phyloP scores from a whole-genome alignment of 1,284 basidiomycete genomes.

The Irpex sp. region DNA sequence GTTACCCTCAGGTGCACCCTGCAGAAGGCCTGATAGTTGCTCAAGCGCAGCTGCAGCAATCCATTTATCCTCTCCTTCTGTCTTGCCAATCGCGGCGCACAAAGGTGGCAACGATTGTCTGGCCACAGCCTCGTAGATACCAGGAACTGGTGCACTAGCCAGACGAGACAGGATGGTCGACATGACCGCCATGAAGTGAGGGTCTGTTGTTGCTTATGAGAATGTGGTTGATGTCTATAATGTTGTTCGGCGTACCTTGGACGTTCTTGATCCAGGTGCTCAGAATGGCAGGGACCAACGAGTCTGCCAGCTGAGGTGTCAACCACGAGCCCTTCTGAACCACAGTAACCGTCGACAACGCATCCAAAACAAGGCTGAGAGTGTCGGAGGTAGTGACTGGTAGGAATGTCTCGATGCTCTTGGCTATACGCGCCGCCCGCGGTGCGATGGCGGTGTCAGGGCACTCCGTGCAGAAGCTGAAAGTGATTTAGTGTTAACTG shows the following conservation, averaged over 20 bases:
- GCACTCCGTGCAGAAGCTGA: conserved; percentile 66
- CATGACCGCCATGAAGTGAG: conserved; percentile 84
- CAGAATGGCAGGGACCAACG: conserved; percentile 63
- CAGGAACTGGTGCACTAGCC: conserved; percentile 52
- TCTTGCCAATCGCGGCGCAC: conserved; percentile 57
- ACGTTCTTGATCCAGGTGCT: conserved; percentile 74
- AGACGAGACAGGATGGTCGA: conserved; percentile 79
- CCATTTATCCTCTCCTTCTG: conserved; percentile 65
- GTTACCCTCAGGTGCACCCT: conserved; percentile 59
- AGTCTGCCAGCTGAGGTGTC: conserved; percentile 57
- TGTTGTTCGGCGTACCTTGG: conserved; percentile 59
- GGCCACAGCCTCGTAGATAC: conserved; percentile 71
- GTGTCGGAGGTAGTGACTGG: conserved; percentile 82
- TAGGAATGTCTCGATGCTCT: conserved; percentile 83
- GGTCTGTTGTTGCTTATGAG: conserved; percentile 51
- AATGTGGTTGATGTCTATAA: not conserved
- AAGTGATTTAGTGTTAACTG: conserved; percentile 7
- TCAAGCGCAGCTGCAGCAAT: conserved; percentile 79
- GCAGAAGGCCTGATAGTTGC: conserved; percentile 67
- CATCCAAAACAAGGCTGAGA: conserved; percentile 87
- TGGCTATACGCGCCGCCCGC: conserved; percentile 75
- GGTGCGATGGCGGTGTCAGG: conserved; percentile 57
- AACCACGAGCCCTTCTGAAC: conserved; percentile 74
- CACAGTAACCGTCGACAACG: conserved; percentile 74
- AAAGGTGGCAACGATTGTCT: conserved; percentile 72